A percentile compares a stretch with the other conserved stretches of the same genome.
These are phyloP conservation scores for Epichloe amarillans DNA, from an alignment of 2,329 filamentous ascomycete species.

Conservation along the genomic window DNA sequence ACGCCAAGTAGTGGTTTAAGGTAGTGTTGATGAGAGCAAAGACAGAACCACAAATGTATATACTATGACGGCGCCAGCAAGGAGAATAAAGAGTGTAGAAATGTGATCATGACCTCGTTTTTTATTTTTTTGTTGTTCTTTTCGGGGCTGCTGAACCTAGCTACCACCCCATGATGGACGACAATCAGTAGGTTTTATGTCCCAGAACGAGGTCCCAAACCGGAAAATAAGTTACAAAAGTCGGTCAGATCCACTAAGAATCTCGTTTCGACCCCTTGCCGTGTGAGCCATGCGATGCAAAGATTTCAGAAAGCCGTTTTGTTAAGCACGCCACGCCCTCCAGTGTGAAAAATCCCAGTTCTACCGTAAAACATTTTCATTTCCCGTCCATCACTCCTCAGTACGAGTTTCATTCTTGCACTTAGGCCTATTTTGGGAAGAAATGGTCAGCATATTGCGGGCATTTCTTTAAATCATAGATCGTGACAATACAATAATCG, in stretches of 20 bases:
- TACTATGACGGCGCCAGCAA: too few species aligned
- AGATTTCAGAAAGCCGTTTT: constrained; percentile 15
- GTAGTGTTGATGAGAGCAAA: too few species aligned
- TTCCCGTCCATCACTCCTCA: constrained; percentile 4
- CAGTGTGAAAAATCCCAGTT: constrained; percentile 8
- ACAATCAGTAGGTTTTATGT: constrained; percentile 13
- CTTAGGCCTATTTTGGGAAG: constrained; percentile 6
- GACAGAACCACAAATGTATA: not conserved
- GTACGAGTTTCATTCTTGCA: constrained; percentile 1
- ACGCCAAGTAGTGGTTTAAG: too few species aligned
- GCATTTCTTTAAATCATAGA: not conserved
- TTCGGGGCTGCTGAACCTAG: constrained; percentile 17
- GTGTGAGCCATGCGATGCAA: constrained; percentile 25
- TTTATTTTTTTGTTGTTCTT: constrained; percentile 14
- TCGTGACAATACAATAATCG: too few species aligned
- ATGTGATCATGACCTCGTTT: constrained; percentile 27
- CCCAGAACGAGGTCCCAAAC: constrained; percentile 23
- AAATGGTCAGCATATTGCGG: not conserved
- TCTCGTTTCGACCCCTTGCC: constrained; percentile 10
- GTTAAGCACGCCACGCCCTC: constrained; percentile 24
- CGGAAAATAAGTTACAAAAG: constrained; percentile 22
- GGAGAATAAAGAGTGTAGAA: not conserved
- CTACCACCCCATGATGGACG: constrained; percentile 19
- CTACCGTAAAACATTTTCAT: constrained; percentile 3
- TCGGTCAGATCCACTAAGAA: constrained; percentile 20